These are phyloP conservation scores for Magnusiomyces fungicola DNA, from an alignment of 1,139 yeast species.

Conservation along the genomic window DNA sequence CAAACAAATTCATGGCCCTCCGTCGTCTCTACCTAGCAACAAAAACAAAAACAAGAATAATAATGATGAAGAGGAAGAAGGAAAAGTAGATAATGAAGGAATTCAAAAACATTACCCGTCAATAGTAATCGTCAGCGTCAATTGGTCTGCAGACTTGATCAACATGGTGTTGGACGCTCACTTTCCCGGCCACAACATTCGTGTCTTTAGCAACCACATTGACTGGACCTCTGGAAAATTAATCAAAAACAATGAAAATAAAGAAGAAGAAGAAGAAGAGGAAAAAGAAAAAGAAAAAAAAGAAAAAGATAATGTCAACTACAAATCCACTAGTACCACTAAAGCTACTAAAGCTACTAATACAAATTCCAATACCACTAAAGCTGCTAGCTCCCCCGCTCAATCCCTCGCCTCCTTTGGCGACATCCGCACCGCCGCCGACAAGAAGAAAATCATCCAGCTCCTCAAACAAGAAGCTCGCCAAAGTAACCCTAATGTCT, in stretches of 20 bases:
- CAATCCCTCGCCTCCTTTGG: not conserved
- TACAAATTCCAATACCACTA: too few species aligned
- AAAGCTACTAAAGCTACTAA: too few species aligned
- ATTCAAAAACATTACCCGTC: not conserved
- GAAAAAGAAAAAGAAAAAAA: too few species aligned
- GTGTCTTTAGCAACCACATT: not conserved
- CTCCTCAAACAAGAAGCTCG: conserved; percentile 20
- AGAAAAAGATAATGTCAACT: too few species aligned
- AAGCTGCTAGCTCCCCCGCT: too few species aligned
- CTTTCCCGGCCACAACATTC: conserved; percentile 9
- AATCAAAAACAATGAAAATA: not conserved
- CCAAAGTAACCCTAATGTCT: conserved; percentile 5
- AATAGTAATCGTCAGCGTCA: conserved; percentile 49
- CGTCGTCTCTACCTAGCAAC: conserved; percentile 30
- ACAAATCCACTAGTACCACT: too few species aligned
- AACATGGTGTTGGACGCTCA: conserved; percentile 26
- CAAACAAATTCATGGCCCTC: conserved; percentile 5
- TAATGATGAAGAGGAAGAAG: not conserved
- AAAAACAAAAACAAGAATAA: not conserved
- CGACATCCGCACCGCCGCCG: conserved; percentile 47
- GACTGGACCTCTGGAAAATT: not conserved
- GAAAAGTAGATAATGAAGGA: not conserved
- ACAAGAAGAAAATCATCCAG: conserved; percentile 38
- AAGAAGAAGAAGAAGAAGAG: not conserved
- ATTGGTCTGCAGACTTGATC: conserved; percentile 56